phyloP scores from a whole-genome alignment of 495 filamentous ascomycete species.

The Margaritispora aquatica region DNA sequence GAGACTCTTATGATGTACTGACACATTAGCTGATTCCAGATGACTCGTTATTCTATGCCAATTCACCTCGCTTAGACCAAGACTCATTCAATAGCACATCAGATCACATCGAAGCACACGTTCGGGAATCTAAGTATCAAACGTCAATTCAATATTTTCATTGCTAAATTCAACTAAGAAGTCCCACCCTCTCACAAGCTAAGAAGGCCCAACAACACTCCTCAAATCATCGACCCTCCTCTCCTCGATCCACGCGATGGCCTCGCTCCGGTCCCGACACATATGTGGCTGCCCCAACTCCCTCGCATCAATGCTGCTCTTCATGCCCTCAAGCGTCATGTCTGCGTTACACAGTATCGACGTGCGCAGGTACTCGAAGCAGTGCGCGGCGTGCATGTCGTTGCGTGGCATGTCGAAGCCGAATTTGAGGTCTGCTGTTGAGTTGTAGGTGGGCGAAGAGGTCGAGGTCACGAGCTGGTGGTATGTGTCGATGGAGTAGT shows the following conservation, averaged over 20 bases:
- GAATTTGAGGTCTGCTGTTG: conserved; percentile 11
- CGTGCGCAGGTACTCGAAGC: conserved; percentile 29
- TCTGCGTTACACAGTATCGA: conserved; percentile 26
- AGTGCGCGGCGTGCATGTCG: conserved; percentile 26
- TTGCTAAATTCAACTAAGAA: no score
- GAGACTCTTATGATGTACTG: no score
- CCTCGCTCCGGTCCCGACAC: conserved; percentile 26
- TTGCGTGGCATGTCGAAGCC: conserved; percentile 23
- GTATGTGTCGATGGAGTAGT: conserved; percentile 28
- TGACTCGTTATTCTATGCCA: no score
- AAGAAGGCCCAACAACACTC: conserved; percentile 27
- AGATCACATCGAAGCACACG: no score
- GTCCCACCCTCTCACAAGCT: no score
- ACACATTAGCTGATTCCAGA: no score
- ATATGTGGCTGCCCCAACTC: conserved; percentile 27
- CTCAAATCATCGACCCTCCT: conserved; percentile 29
- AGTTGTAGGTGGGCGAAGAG: background rate
- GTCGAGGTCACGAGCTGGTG: conserved; percentile 22
- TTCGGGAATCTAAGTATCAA: no score
- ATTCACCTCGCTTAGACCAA: no score
- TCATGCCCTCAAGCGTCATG: conserved; percentile 28
- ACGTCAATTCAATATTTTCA: no score
- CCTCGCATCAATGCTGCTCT: conserved; percentile 19
- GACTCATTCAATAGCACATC: no score
- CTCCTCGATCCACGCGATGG: conserved; percentile 27